Conservation (phyloP, 768 basidiomycete genomes). For the Boletus coccyginus region DNA sequence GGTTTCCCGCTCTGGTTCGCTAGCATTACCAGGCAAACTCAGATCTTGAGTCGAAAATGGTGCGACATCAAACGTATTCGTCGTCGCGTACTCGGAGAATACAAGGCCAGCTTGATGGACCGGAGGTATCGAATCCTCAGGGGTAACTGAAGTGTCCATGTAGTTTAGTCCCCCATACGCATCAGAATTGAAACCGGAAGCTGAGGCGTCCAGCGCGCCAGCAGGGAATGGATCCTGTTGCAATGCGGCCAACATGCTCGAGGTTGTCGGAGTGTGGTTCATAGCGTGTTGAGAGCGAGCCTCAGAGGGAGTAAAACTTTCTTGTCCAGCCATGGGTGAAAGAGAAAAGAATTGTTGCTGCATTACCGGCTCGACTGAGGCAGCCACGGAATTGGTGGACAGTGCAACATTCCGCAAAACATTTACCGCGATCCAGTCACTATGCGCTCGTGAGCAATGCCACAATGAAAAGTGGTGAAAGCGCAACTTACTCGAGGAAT, state of each 20-base stretch:
- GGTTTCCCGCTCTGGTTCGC: slow-evolving; percentile 60
- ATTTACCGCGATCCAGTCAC: slow-evolving; percentile 91
- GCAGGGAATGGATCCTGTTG: slow-evolving; percentile 72
- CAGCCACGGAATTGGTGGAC: slow-evolving; percentile 88
- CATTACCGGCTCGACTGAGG: slow-evolving; percentile 89
- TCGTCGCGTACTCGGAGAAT: slow-evolving; percentile 68
- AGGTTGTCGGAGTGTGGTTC: slow-evolving; percentile 82
- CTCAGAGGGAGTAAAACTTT: slow-evolving; percentile 68
- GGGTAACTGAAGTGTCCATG: slow-evolving; percentile 66
- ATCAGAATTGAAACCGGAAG: slow-evolving; percentile 63
- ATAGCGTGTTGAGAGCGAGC: slow-evolving; percentile 60
- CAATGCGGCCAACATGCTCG: slow-evolving; percentile 87
- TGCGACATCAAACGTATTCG: slow-evolving; percentile 66
- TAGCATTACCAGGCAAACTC: slow-evolving; percentile 50
- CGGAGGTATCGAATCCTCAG: slow-evolving; percentile 60
- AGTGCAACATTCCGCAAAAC: slow-evolving; percentile 83
- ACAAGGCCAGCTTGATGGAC: slow-evolving; percentile 63
- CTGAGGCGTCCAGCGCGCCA: slow-evolving; percentile 62
- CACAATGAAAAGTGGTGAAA: neutral
- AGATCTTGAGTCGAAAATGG: slow-evolving; percentile 68
- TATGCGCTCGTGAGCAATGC: slow-evolving; percentile 32
- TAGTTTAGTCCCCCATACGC: slow-evolving; percentile 70
- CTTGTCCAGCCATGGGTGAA: slow-evolving; percentile 88
- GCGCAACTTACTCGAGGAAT: slow-evolving; percentile 74
- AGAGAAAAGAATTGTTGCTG: slow-evolving; percentile 86